Conservation (phyloP, 1,284 basidiomycete genomes). For the Mixia osmundae region DNA sequence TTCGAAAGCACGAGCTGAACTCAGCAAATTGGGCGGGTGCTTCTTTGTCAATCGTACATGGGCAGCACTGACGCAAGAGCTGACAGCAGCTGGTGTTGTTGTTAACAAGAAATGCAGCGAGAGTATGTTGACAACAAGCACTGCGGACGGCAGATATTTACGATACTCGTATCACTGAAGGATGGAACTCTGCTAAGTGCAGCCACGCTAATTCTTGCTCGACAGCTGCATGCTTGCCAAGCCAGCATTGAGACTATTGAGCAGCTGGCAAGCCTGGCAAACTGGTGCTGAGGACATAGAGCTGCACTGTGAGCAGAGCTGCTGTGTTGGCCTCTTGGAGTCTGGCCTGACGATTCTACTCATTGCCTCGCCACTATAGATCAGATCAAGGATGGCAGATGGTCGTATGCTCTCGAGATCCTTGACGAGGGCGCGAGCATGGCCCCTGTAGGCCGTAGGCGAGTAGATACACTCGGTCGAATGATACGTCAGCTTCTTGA, state of each 20-base stretch:
- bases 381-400: slow-evolving; percentile 82
- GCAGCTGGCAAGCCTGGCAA: slow-evolving; percentile 67
- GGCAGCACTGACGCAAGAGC: no score
- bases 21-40: no score
- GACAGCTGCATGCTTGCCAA: slow-evolving; percentile 27
- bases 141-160: no score
- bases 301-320: slow-evolving; percentile 32
- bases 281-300: slow-evolving; percentile 80
- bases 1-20: no score
- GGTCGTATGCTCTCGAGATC: slow-evolving; percentile 83
- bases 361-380: slow-evolving; percentile 47
- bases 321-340: slow-evolving; percentile 24
- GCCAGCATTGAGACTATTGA: slow-evolving; percentile 74
- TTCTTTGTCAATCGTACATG: no score
- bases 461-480: slow-evolving; percentile 99
- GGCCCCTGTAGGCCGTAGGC: slow-evolving; percentile 79
- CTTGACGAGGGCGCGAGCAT: slow-evolving; percentile 81
- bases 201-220: no score
- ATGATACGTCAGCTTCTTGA: slow-evolving; percentile 87
- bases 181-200: no score
- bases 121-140: no score
- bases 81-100: no score
- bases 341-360: slow-evolving; percentile 20
- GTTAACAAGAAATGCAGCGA: no score
- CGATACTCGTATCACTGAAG: no score